A percentile compares a stretch with the other conserved stretches of the same genome.
Evolutionary conservation across 352 stramenopile species (phyloP).

Genomic region (Pythium aristosporum): DNA sequence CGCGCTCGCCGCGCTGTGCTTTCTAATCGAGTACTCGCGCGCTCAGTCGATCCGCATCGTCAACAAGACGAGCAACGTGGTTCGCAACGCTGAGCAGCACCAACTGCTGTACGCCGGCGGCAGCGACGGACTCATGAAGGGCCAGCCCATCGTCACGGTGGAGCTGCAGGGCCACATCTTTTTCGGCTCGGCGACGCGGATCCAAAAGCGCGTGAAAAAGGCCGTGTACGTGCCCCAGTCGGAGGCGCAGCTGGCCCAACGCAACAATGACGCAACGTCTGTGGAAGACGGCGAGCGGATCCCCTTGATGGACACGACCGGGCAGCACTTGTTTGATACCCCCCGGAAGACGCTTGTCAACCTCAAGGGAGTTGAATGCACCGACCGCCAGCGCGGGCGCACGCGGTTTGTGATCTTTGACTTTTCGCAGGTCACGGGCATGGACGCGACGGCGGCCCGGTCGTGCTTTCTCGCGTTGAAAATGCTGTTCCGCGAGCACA

Average conservation of each 20-base stretch:
- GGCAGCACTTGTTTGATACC: constrained; percentile 1
- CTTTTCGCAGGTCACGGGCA: constrained; percentile 72
- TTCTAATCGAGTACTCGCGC: constrained; percentile 82
- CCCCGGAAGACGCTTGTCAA: constrained; percentile 32
- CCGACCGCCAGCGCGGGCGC: constrained; percentile 30
- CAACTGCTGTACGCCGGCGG: constrained; percentile 37
- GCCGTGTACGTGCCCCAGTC: constrained; percentile 46
- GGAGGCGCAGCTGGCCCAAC: neutral
- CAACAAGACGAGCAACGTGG: constrained; percentile 64
- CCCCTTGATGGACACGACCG: constrained; percentile 26
- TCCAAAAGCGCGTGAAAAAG: constrained; percentile 66
- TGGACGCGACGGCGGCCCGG: constrained; percentile 74
- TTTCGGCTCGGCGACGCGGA: constrained; percentile 70
- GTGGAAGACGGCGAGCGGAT: constrained; percentile 26
- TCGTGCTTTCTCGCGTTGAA: constrained; percentile 74
- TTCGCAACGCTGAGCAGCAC: constrained; percentile 65
- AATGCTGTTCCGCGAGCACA: constrained; percentile 48
- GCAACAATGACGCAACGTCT: neutral
- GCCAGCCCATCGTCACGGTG: constrained; percentile 62
- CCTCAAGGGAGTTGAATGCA: constrained; percentile 38
- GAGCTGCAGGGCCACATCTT: constrained; percentile 76
- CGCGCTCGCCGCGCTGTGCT: constrained; percentile 61
- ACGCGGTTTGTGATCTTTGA: constrained; percentile 77
- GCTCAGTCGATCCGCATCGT: constrained; percentile 55
- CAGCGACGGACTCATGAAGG: constrained; percentile 26